Evolutionary conservation across 2,329 filamentous ascomycete genomes (phyloP), one percentile per base, ranked within the genome.

Genomic region (Phyllosticta capitalensis): DNA sequence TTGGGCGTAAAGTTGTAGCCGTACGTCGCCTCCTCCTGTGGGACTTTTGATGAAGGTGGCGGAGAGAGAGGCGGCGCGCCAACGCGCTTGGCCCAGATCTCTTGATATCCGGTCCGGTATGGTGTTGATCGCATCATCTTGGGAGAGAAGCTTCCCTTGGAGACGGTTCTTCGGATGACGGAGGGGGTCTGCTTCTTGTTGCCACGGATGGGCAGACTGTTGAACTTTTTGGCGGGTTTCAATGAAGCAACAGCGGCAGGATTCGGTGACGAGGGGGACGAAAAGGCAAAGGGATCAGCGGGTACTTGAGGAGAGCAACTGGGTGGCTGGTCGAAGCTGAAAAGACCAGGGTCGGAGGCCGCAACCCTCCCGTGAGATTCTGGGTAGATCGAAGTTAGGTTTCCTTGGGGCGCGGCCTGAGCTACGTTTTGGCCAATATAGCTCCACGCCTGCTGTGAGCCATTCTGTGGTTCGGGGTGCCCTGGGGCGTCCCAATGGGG

Each of bases 51-150:
- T 0, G 70, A 68, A 6, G 64, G 63, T 5, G 68, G 67, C 21
- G 69, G 68, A 4, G 71, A 70, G 17, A 63, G 59, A 14, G 65
- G 64, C 9, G 69, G 63, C 33, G 65, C 63, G 50, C 74, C 77
- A 52, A 83, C 74, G 61, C 80, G 78, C 64, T 80, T 76, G 48
- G 76, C 73, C 81, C 82, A 84, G 68, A 68, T 74, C 66, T 74
- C 77, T 68, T 70, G 75, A 70, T 73, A 77, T 61, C 71, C 71
- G 21, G 71, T 64, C 12, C 72, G 72, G 63, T 74, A 75, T 59
- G 78, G 75, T 21, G 78, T 77, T 49, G 81, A 76, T 65, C 76
- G 80, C 76, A 81, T 81, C 76, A 83, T 79, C 65, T 78, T 82
- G 51, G 78, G 74, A 22, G 73, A 77, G 60, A 70, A 71, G 64